Percentiles rank a stretch among this genome's conserved stretches.
These are phyloP conservation scores for Xylariales sp. DNA, from an alignment of 2,329 filamentous ascomycete species.

Conservation along the genomic window DNA sequence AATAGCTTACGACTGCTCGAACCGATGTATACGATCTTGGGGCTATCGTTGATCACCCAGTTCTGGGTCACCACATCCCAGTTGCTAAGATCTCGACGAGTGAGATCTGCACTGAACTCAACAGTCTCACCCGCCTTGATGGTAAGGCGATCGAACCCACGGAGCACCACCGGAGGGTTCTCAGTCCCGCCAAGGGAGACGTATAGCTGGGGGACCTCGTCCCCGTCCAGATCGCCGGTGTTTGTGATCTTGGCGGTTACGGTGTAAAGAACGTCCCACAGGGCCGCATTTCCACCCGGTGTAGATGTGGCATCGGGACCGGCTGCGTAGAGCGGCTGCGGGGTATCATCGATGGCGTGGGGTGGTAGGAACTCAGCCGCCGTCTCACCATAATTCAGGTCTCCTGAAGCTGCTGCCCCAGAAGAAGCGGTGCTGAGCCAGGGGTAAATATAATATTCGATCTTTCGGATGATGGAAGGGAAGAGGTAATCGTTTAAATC, in stretches of 20 bases:
- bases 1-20: constrained; percentile 51
- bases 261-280: constrained; percentile 67
- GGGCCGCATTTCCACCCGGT: constrained; percentile 58
- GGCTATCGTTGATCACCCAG: constrained; percentile 62
- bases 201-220: constrained; percentile 75
- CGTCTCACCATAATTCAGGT: constrained; percentile 55
- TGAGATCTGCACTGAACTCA: constrained; percentile 65
- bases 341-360: constrained; percentile 46
- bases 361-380: constrained; percentile 55
- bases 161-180: constrained; percentile 63
- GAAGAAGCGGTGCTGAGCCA: constrained; percentile 63
- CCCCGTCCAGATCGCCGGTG: constrained; percentile 59
- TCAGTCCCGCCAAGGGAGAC: constrained; percentile 73
- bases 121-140: constrained; percentile 64
- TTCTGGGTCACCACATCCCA: constrained; percentile 80
- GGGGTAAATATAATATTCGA: constrained; percentile 62
- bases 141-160: constrained; percentile 74
- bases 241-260: constrained; percentile 67
- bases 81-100: constrained; percentile 77
- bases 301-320: constrained; percentile 33
- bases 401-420: constrained; percentile 46
- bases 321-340: constrained; percentile 50
- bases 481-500: constrained; percentile 63
- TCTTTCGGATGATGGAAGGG: constrained; percentile 50
- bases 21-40: constrained; percentile 53